Percentiles rank a stretch among this genome's conserved stretches.
Conservation (phyloP, 164 flowering plant species). For the Vitis vinifera region DNA sequence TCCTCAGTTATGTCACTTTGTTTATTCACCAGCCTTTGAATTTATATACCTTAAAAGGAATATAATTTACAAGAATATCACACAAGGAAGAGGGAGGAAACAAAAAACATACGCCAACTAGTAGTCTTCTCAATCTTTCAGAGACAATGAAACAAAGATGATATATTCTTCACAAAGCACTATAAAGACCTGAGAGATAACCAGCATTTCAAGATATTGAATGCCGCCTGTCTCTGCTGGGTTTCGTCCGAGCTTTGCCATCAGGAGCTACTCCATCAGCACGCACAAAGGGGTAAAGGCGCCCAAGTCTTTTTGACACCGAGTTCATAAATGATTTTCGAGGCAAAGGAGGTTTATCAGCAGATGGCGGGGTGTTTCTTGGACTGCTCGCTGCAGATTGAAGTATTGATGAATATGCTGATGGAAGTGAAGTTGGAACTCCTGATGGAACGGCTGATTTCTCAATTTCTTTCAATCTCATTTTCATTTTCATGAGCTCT, state of each 20-base stretch:
- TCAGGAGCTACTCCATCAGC: slow-evolving; percentile 43
- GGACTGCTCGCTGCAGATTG: slow-evolving; percentile 25
- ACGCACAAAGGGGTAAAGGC: slow-evolving; percentile 55
- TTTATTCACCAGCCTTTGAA: too few species aligned
- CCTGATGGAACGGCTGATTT: slow-evolving; percentile 15
- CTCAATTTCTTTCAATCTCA: slow-evolving; percentile 69
- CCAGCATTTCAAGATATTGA: slow-evolving; percentile 68
- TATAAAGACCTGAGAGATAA: not conserved
- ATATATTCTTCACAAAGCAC: not conserved
- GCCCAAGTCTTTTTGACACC: slow-evolving; percentile 73
- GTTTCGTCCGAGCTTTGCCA: slow-evolving; percentile 45
- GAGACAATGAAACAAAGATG: slow-evolving; percentile 11
- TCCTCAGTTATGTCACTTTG: too few species aligned
- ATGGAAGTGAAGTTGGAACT: too few species aligned
- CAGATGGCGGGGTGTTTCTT: slow-evolving; percentile 22
- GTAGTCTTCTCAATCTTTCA: slow-evolving; percentile 13
- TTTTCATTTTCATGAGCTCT: slow-evolving; percentile 63
- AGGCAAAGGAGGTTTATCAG: slow-evolving; percentile 68
- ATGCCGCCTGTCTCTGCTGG: slow-evolving; percentile 68
- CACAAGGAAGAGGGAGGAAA: slow-evolving; percentile 7
- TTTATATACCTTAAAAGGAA: not conserved
- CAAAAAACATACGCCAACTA: not conserved
- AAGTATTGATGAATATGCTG: too few species aligned
- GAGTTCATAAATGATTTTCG: slow-evolving; percentile 75
- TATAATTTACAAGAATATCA: slow-evolving; percentile 12